Percentiles rank a stretch among this genome's conserved stretches.
Evolutionary conservation across 345 rosid genomes (phyloP).

Genomic region (Gossypium arboreum): DNA sequence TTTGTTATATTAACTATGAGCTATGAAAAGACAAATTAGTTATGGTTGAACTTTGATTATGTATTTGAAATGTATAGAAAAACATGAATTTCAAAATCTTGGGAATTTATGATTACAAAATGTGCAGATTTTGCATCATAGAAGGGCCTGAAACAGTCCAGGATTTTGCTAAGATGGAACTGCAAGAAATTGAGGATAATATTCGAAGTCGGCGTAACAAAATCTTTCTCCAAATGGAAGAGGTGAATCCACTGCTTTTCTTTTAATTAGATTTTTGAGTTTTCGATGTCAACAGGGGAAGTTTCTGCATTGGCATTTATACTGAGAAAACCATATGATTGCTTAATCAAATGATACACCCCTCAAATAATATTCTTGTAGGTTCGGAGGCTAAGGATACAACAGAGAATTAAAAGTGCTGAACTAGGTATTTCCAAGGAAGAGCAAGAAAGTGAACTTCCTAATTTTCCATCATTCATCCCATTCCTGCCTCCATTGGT

Average conservation of each 20-base stretch:
- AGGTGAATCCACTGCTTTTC: constrained; percentile 36
- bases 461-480: constrained; percentile 91
- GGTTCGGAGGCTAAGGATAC: constrained; percentile 94
- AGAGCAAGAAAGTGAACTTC: constrained; percentile 68
- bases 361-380: constrained; percentile 14
- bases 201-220: constrained; percentile 89
- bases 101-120: background rate
- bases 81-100: background rate
- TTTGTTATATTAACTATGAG: too few relatives aligned
- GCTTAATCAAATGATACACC: background rate
- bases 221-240: constrained; percentile 97
- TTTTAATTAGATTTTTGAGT: background rate
- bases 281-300: background rate
- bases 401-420: constrained; percentile 69
- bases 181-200: constrained; percentile 89
- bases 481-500: constrained; percentile 97
- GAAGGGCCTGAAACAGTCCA: constrained; percentile 98
- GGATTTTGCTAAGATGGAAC: constrained; percentile 87
- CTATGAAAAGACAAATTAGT: too few relatives aligned
- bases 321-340: background rate
- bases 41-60: background rate
- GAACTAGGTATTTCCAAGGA: constrained; percentile 65
- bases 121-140: constrained; percentile 84
- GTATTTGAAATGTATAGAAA: background rate
- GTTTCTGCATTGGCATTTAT: background rate